Conservation (phyloP, 2,329 filamentous ascomycete genomes). For the Penicillium sp. region DNA sequence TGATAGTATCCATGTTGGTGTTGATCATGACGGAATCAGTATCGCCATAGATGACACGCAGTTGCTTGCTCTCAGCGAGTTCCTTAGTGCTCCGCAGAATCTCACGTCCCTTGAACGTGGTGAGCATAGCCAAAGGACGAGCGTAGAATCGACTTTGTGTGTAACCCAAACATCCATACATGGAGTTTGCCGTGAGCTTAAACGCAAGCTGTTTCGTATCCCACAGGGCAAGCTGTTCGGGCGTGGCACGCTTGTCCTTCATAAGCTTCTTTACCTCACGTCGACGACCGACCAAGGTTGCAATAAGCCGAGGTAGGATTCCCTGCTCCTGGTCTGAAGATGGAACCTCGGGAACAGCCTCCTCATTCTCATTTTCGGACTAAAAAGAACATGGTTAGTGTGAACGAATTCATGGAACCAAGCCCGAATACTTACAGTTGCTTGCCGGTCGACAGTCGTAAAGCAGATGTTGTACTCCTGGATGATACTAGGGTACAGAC, state of each 20-base stretch:
- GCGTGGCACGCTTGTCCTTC: conserved; percentile 87
- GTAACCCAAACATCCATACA: conserved; percentile 98
- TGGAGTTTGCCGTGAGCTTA: conserved; percentile 97
- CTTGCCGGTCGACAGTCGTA: conserved; percentile 84
- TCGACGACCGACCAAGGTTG: conserved; percentile 84
- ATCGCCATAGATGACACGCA: conserved; percentile 97
- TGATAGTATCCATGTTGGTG: conserved; percentile 91
- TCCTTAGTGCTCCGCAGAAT: conserved; percentile 96
- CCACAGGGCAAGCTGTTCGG: conserved; percentile 89
- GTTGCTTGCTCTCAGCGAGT: conserved; percentile 83
- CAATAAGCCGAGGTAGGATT: conserved; percentile 86
- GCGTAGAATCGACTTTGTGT: conserved; percentile 97
- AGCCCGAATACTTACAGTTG: conserved; percentile 59
- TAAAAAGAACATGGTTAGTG: conserved; percentile 23
- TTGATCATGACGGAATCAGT: conserved; percentile 99
- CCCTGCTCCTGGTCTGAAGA: conserved; percentile 72
- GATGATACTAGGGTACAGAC: conserved; percentile 96
- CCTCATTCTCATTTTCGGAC: conserved; percentile 72
- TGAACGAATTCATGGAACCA: no score
- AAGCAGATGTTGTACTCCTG: conserved; percentile 99
- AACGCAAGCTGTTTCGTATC: conserved; percentile 97
- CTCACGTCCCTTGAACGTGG: conserved; percentile 95
- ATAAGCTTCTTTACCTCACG: conserved; percentile 94
- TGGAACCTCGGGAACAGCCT: conserved; percentile 86
- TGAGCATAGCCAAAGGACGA: conserved; percentile 89